Evolutionary conservation across 2,329 filamentous ascomycete species (phyloP).

Genomic region (Aaosphaeria pasadenensis): DNA sequence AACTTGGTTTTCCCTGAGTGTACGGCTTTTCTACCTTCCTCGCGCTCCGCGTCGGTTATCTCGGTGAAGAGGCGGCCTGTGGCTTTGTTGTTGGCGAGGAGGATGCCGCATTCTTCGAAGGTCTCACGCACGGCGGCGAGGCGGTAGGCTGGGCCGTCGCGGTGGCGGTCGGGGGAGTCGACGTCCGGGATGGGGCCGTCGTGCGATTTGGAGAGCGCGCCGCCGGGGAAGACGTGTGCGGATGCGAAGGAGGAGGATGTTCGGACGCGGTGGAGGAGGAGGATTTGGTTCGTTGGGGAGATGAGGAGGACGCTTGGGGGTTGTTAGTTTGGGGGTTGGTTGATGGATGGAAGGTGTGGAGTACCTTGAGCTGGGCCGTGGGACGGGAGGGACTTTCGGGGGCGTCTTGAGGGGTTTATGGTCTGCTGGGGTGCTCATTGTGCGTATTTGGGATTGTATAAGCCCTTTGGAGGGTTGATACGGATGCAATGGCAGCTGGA

Average conservation of each 20-base stretch:
- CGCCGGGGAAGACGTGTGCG: constrained; percentile 93
- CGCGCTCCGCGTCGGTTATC: constrained; percentile 58
- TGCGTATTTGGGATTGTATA: constrained; percentile 6
- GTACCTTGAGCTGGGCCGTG: constrained; percentile 65
- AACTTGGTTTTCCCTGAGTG: constrained; percentile 68
- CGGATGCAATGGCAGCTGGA: too few relatives aligned
- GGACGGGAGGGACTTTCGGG: constrained; percentile 41
- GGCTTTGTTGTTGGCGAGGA: constrained; percentile 61
- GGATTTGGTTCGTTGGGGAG: constrained; percentile 80
- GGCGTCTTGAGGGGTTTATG: constrained; percentile 27
- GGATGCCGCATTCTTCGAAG: constrained; percentile 90
- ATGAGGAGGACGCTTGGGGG: constrained; percentile 70
- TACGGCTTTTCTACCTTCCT: constrained; percentile 65
- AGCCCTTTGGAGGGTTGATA: too few relatives aligned
- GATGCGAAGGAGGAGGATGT: constrained; percentile 83
- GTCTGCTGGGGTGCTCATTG: constrained; percentile 32
- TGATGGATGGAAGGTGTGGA: constrained; percentile 3
- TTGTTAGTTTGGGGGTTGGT: neutral
- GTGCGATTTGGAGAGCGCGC: constrained; percentile 73
- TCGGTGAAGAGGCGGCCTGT: constrained; percentile 57
- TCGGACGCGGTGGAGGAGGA: constrained; percentile 81
- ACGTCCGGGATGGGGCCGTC: constrained; percentile 61
- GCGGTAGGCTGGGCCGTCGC: constrained; percentile 72
- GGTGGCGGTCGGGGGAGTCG: constrained; percentile 58
- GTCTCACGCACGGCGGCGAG: constrained; percentile 83